Conservation (phyloP, 345 rosid genomes). For the Litchi chinensis region DNA sequence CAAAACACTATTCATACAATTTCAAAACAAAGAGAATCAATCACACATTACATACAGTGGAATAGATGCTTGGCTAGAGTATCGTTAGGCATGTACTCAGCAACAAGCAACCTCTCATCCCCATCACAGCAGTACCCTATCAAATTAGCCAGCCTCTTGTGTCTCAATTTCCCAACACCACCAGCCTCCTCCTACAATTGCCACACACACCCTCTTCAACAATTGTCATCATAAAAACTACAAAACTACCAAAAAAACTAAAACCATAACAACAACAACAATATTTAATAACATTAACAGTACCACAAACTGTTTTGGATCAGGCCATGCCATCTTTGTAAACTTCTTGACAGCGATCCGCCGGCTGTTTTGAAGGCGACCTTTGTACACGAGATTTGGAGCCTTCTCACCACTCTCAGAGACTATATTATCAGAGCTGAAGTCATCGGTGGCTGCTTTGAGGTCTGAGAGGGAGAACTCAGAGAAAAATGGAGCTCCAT, state of each 20-base stretch:
- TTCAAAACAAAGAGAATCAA: constrained; percentile 11
- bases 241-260: neutral
- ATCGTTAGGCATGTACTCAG: constrained; percentile 97
- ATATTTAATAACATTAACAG: neutral
- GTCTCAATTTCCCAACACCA: constrained; percentile 90
- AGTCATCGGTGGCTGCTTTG: constrained; percentile 67
- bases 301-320: constrained; percentile 77
- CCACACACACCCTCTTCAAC: constrained; percentile 22
- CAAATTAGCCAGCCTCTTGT: constrained; percentile 82
- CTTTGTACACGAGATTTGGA: constrained; percentile 66
- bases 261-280: constrained; percentile 1
- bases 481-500: constrained; percentile 55
- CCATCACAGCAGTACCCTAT: constrained; percentile 97
- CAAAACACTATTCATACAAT: neutral
- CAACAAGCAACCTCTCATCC: constrained; percentile 95
- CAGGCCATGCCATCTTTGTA: constrained; percentile 82
- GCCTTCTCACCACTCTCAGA: constrained; percentile 73
- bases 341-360: constrained; percentile 94
- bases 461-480: constrained; percentile 71
- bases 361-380: constrained; percentile 60
- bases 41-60: constrained; percentile 58
- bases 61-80: constrained; percentile 97
- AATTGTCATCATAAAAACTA: neutral
- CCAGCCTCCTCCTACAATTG: constrained; percentile 78
- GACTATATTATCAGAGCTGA: constrained; percentile 65